Evolutionary conservation across 192 early-diverging fungal species (phyloP).

Genomic region (Chytriomyces sp.): DNA sequence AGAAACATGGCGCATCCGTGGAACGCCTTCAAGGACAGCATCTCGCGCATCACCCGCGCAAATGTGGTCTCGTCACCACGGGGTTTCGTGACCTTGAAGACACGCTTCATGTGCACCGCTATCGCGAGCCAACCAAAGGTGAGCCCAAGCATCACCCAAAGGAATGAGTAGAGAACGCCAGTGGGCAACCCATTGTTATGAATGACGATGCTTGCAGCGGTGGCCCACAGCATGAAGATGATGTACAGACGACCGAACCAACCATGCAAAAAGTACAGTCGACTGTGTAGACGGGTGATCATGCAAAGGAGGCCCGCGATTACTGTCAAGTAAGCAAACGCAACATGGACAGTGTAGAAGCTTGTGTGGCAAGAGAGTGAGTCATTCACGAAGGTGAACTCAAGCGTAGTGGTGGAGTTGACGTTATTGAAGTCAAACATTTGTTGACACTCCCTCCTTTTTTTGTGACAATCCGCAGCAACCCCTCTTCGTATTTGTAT

Average conservation of each 20-base stretch:
- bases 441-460: too few species aligned
- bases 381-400: slow-evolving; percentile 25
- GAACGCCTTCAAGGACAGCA: slow-evolving; percentile 42
- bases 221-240: slow-evolving; percentile 42
- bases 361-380: slow-evolving; percentile 26
- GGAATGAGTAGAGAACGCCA: slow-evolving; percentile 41
- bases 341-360: slow-evolving; percentile 27
- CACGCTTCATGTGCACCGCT: slow-evolving; percentile 34
- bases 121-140: slow-evolving; percentile 42
- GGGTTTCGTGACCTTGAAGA: not conserved
- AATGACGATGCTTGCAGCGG: slow-evolving; percentile 36
- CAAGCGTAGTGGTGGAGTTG: slow-evolving; percentile 1
- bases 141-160: slow-evolving; percentile 38
- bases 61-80: not conserved
- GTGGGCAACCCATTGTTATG: slow-evolving; percentile 46
- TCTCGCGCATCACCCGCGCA: not conserved
- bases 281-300: slow-evolving; percentile 30
- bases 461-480: too few species aligned
- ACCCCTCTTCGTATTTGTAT: too few species aligned
- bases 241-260: slow-evolving; percentile 44
- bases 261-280: slow-evolving; percentile 27
- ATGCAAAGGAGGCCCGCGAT: slow-evolving; percentile 37
- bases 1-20: slow-evolving; percentile 45
- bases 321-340: slow-evolving; percentile 30
- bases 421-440: not conserved